Conservation (phyloP, 257 asterid genomes). For the Solanum ossicruentum region DNA sequence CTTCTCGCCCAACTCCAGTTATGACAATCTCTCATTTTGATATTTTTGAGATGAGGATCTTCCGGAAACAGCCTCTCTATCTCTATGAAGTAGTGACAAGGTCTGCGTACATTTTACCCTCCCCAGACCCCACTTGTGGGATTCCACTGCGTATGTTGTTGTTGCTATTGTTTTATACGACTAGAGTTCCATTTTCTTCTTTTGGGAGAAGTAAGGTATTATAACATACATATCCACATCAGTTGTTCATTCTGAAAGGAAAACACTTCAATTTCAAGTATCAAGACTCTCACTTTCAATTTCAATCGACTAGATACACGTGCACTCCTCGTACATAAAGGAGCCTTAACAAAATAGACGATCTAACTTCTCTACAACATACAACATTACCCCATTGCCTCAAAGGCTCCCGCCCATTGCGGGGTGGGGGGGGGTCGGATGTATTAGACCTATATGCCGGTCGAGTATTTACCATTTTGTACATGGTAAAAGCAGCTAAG, state of each 20-base stretch:
- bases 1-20: not conserved
- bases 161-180: not conserved
- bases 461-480: not conserved
- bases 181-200: not conserved
- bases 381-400: too few relatives aligned
- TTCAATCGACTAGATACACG: not conserved
- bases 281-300: not conserved
- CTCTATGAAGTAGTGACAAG: too few relatives aligned
- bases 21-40: too few relatives aligned
- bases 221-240: not conserved
- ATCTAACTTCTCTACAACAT: not conserved
- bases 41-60: too few relatives aligned
- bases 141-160: too few relatives aligned
- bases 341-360: not conserved
- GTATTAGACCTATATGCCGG: not conserved
- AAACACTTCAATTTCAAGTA: not conserved
- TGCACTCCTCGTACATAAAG: not conserved
- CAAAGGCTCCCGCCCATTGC: too few relatives aligned
- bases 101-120: too few relatives aligned
- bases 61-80: too few relatives aligned
- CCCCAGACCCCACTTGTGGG: too few relatives aligned
- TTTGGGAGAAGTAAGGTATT: not conserved
- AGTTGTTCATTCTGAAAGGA: not conserved
- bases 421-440: too few relatives aligned
- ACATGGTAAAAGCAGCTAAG: not conserved